A percentile compares a stretch with the other conserved stretches of the same genome.
These are phyloP conservation scores for Pseudonectria buxi DNA, from an alignment of 2,329 filamentous ascomycete genomes.

Conservation along the genomic window DNA sequence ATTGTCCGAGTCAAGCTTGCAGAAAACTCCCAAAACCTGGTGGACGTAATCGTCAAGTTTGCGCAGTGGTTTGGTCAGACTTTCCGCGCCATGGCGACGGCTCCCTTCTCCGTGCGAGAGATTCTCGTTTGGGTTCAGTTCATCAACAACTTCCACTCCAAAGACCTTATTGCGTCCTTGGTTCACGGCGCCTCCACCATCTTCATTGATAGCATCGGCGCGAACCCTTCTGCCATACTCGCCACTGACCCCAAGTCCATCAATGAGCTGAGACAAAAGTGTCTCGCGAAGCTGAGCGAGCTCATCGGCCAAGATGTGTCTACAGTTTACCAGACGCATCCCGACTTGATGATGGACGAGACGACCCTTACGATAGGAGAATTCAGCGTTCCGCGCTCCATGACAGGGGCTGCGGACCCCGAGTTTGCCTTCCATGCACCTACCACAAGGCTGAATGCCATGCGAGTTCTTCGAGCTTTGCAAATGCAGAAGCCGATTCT, in stretches of 20 bases:
- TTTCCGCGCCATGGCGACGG: conserved; percentile 68
- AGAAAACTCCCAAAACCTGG: conserved; percentile 47
- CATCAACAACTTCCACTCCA: conserved; percentile 59
- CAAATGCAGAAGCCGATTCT: conserved; percentile 87
- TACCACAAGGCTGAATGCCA: conserved; percentile 82
- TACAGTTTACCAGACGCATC: conserved; percentile 56
- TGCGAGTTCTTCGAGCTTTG: conserved; percentile 83
- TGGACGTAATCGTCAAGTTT: conserved; percentile 72
- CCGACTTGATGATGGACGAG: conserved; percentile 49
- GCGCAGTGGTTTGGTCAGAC: conserved; percentile 85
- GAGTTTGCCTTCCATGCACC: conserved; percentile 70
- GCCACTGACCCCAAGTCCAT: conserved; percentile 65
- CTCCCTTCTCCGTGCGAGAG: conserved; percentile 83
- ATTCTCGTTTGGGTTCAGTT: conserved; percentile 92
- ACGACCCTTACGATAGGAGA: conserved; percentile 59
- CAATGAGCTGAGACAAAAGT: conserved; percentile 62
- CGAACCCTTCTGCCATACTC: conserved; percentile 84
- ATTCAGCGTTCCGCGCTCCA: conserved; percentile 56
- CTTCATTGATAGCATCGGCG: conserved; percentile 90
- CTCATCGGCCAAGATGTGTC: conserved; percentile 59
- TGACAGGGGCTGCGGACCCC: conserved; percentile 32
- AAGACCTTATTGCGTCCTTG: conserved; percentile 40
- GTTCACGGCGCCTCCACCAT: conserved; percentile 91
- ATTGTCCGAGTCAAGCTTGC: conserved; percentile 75
- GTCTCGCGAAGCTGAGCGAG: conserved; percentile 63